Conservation (phyloP, 2,329 filamentous ascomycete species). For the Hypoxylon sp. region DNA sequence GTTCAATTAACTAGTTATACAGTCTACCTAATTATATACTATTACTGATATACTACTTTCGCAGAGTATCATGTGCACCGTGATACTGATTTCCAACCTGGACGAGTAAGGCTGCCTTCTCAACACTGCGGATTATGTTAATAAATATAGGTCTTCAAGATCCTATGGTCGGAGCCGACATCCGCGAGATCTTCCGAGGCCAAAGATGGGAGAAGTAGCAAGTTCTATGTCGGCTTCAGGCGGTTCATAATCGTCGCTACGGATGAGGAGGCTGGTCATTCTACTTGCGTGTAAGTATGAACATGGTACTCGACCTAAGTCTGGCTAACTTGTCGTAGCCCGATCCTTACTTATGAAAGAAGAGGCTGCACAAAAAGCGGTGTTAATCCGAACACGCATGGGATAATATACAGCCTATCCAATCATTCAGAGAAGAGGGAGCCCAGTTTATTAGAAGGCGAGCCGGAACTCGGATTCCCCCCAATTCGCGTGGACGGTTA, state of each 20-base stretch:
- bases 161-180: constrained; percentile 2
- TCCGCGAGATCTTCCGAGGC: background rate
- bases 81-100: constrained; percentile 6
- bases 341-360: constrained; percentile 11
- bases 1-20: background rate
- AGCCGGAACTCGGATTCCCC: constrained; percentile 8
- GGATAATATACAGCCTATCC: constrained; percentile 10
- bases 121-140: background rate
- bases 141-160: constrained; percentile 6
- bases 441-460: constrained; percentile 6
- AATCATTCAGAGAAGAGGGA: background rate
- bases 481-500: background rate
- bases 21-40: background rate
- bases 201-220: background rate
- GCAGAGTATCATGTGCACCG: constrained; percentile 1
- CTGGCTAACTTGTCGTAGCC: background rate
- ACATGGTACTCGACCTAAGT: background rate
- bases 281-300: constrained; percentile 8
- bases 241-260: constrained; percentile 11
- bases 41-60: background rate
- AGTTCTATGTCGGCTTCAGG: constrained; percentile 1
- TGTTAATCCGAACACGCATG: constrained; percentile 1
- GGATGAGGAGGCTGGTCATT: background rate
- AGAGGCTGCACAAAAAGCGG: constrained; percentile 2
- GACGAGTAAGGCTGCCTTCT: background rate